Evolutionary conservation across 176 grass and related monocot species (phyloP), one percentile per base, ranked within the genome.

Genomic region (Aegilops speltoides): DNA sequence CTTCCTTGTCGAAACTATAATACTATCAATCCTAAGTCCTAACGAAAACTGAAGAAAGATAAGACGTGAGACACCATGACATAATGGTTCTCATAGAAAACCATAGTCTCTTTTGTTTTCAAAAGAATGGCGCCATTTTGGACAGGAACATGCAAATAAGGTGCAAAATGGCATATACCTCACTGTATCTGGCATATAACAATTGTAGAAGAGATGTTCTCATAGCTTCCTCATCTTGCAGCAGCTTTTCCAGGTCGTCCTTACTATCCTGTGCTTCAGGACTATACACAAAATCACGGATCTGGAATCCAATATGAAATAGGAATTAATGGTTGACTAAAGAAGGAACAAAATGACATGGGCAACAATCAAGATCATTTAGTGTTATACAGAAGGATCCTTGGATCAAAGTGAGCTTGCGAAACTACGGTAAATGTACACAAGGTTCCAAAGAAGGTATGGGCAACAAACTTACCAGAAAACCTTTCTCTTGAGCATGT

Each of bases 161-260:
- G 29, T 32, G 10, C 15, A 37, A 36, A 85, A 93, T n/a, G 29
- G 31, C n/a, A 66, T 86, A 13, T 91, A 98, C 97, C 97, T 98
- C 97, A 0, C 97, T 95, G 80, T 98, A 98, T 77, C 92, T 94
- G 59, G 97, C 90, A 93, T 99, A 94, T 59, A 92, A 99, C 83
- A 92, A 93, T 82, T 99, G 89, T n/a, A 96, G 81, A 91, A 99
- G 90, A 73, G 94, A 99, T 2, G 88, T 89, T 67, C 86, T 90
- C 90, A 93, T 93, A 32, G 75, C 56, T 79, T 91, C 90, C 73
- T 99, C 90, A 22, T 99, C 92, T 64, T 96, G 93, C 66, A 90
- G 48, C 70, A 99, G 73, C 77, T 93, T 96, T 63, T 99, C 93
- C 81, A 99, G 62, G 57, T 96, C 92, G 57, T 91, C 82, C 85